Percentiles rank a stretch among this genome's conserved stretches.
Evolutionary conservation across 2,329 filamentous ascomycete species (phyloP).

Genomic region (Rutstroemia sp.): DNA sequence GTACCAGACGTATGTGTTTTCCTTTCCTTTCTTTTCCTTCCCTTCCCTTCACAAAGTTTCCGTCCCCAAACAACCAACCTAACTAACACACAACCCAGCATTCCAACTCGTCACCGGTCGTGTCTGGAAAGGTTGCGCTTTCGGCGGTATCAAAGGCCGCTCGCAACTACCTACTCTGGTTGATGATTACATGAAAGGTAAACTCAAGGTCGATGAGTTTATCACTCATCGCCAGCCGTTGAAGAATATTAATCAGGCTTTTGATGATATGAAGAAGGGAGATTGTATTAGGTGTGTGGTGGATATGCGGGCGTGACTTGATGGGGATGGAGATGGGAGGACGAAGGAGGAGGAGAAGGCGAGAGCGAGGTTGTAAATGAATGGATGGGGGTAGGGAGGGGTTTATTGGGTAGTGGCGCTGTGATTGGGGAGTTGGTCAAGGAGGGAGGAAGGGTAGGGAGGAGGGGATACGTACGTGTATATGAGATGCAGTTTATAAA

Average conservation of each 20-base stretch:
- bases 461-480: too few relatives aligned
- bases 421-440: too few relatives aligned
- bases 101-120: slow-evolving; percentile 98
- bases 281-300: slow-evolving; percentile 97
- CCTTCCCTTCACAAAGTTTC: neutral
- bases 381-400: neutral
- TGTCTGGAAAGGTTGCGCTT: slow-evolving; percentile 96
- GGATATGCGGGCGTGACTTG: slow-evolving; percentile 40
- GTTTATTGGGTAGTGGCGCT: neutral
- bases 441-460: too few relatives aligned
- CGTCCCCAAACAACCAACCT: neutral
- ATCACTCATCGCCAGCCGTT: slow-evolving; percentile 92
- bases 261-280: slow-evolving; percentile 88
- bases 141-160: slow-evolving; percentile 96
- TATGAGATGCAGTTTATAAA: too few relatives aligned
- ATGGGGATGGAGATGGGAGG: neutral
- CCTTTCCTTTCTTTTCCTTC: slow-evolving; percentile 22
- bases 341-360: neutral
- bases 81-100: slow-evolving; percentile 42
- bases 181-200: slow-evolving; percentile 78
- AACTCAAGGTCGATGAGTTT: slow-evolving; percentile 98
- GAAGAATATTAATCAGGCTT: slow-evolving; percentile 79
- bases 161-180: slow-evolving; percentile 84
- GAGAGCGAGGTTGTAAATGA: neutral
- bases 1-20: slow-evolving; percentile 68